Percentiles rank a stretch among this genome's conserved stretches.
These are phyloP conservation scores for Alternaria gansuensis DNA, from an alignment of 2,329 filamentous ascomycete genomes.

Conservation along the genomic window DNA sequence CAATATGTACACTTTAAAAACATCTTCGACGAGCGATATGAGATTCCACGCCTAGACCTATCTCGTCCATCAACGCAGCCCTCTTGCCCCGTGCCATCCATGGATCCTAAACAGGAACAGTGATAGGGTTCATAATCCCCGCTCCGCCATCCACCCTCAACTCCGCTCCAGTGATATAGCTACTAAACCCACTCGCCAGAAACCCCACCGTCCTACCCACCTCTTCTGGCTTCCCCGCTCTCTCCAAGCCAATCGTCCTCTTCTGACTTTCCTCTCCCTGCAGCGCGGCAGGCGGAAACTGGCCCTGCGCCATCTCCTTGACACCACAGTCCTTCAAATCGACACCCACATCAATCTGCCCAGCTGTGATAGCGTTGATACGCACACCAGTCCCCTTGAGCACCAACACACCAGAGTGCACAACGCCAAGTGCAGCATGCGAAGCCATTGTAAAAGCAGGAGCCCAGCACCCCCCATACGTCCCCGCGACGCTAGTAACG, in stretches of 20 bases:
- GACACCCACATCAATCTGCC: slow-evolving; percentile 59
- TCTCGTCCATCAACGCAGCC: background rate
- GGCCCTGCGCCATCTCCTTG: slow-evolving; percentile 59
- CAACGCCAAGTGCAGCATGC: slow-evolving; percentile 69
- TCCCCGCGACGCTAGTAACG: slow-evolving; percentile 66
- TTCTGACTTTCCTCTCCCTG: slow-evolving; percentile 61
- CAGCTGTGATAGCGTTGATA: slow-evolving; percentile 64
- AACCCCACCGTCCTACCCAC: slow-evolving; percentile 69
- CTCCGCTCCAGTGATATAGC: slow-evolving; percentile 69
- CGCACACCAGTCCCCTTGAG: slow-evolving; percentile 67
- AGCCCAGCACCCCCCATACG: slow-evolving; percentile 67
- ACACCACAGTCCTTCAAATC: slow-evolving; percentile 54
- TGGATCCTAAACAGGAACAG: slow-evolving; percentile 45
- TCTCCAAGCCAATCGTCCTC: slow-evolving; percentile 65
- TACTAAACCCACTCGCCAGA: slow-evolving; percentile 69
- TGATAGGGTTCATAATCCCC: slow-evolving; percentile 53
- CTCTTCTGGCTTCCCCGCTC: slow-evolving; percentile 66
- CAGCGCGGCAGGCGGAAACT: slow-evolving; percentile 65
- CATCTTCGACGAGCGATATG: background rate
- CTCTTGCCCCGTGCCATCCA: background rate
- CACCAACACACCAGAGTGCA: slow-evolving; percentile 65
- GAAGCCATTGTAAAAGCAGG: slow-evolving; percentile 68
- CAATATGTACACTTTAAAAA: background rate
- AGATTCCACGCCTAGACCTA: background rate
- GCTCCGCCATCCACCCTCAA: slow-evolving; percentile 70